Conservation (phyloP, 148 eudicot species). For the Persicaria tinctoria region DNA sequence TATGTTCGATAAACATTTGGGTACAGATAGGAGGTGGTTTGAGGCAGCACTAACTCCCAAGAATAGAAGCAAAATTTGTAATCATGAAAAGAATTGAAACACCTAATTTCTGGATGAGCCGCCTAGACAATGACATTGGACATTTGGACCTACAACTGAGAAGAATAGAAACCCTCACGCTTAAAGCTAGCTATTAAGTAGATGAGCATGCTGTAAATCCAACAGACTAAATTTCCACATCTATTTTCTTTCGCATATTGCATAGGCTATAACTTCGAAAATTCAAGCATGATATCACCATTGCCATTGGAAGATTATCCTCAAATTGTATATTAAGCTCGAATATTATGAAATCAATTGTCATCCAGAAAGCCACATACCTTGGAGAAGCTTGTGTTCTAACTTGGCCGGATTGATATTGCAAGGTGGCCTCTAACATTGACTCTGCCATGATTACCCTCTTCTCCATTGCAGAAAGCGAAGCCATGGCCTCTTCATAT, state of each 20-base stretch:
- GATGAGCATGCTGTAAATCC: neutral
- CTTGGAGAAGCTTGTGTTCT: slow-evolving; percentile 86
- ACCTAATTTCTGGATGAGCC: neutral
- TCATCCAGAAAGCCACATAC: slow-evolving; percentile 23
- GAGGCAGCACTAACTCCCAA: neutral
- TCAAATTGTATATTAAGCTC: neutral
- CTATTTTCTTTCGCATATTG: neutral
- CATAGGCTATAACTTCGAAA: neutral
- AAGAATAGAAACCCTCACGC: too few relatives aligned
- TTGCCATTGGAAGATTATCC: neutral
- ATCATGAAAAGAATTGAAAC: neutral
- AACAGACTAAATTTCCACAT: neutral
- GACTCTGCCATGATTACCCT: slow-evolving; percentile 96
- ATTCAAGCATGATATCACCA: neutral
- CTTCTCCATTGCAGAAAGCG: slow-evolving; percentile 87
- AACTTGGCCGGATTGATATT: slow-evolving; percentile 88
- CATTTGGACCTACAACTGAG: neutral
- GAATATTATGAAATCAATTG: neutral
- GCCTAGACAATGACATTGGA: neutral
- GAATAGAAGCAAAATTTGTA: neutral
- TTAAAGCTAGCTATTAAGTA: neutral
- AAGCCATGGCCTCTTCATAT: slow-evolving; percentile 60
- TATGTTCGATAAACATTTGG: neutral
- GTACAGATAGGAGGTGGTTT: neutral
- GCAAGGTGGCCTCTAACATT: slow-evolving; percentile 99